These are phyloP conservation scores for Rhodamnia argentea DNA, from an alignment of 345 rosid species.

Conservation along the genomic window DNA sequence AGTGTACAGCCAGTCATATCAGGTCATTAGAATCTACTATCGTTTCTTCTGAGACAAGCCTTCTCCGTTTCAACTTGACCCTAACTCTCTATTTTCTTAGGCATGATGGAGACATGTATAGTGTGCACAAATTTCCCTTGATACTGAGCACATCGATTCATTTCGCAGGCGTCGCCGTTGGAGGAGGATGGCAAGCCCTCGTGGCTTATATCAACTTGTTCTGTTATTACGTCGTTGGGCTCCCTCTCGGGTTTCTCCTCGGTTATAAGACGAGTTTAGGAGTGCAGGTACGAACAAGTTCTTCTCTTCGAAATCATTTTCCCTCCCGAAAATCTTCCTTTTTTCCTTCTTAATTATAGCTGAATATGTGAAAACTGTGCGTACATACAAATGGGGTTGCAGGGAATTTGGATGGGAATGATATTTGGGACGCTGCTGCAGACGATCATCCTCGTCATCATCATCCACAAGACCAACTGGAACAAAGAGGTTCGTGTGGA, in stretches of 20 bases:
- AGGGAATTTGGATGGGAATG: slow-evolving; percentile 99
- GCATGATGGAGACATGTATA: neutral
- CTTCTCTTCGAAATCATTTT: neutral
- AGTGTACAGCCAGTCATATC: slow-evolving; percentile 87
- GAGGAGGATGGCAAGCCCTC: slow-evolving; percentile 95
- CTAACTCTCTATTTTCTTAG: neutral
- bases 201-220: slow-evolving; percentile 87
- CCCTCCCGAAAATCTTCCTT: neutral
- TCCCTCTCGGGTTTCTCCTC: slow-evolving; percentile 75
- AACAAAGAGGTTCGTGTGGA: slow-evolving; percentile 47
- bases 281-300: slow-evolving; percentile 46
- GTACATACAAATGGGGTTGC: neutral
- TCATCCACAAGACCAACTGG: slow-evolving; percentile 73
- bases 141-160: too few relatives aligned
- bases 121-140: neutral
- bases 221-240: slow-evolving; percentile 58
- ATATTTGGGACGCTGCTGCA: slow-evolving; percentile 76
- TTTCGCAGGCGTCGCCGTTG: slow-evolving; percentile 74
- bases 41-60: neutral
- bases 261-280: slow-evolving; percentile 58
- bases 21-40: slow-evolving; percentile 20
- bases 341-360: neutral
- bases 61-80: neutral
- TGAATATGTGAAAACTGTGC: neutral
- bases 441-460: slow-evolving; percentile 53